Base-by-base conservation (phyloP, 257 asterid genomes). In the Lycium barbarum region DNA sequence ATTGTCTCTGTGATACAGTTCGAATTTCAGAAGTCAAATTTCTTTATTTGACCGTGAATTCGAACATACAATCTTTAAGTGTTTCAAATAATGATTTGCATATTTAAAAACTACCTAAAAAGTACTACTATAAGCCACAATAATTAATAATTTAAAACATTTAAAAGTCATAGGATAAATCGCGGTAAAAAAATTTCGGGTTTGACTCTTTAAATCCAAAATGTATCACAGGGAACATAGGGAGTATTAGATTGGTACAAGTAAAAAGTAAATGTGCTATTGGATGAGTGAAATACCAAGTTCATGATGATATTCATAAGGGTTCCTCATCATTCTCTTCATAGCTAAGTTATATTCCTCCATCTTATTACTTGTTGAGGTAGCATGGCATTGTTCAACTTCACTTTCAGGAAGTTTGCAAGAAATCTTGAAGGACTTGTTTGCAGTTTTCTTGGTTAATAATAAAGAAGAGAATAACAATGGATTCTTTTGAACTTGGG, bases 291-390 rank as follows among this genome's bases (percentile, higher is more conserved):
- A 9, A 62, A 62, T 73, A 94, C 99, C 98, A 45, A 95, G 95
- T 88, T 94, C 99, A 80, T 94, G 99, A 85, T 95, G 98, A 86
- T 95, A 95, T 76, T 93, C 98, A 71, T 89, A 95, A 9, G 99
- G 99, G 87, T 95, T 95, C 88, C 98, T 94, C 99, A 94, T 95
- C 94, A 95, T 91, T 51, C 87, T 90, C 92, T 90, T 94, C 99
- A 95, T 95, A 53, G 96, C 94, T 20, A 66, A 81, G 89, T 95
- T 94, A 80, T 94, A 95, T 10, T 92, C 98, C 15, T 94, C 99
- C 91, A 92, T 90, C 84, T 88, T 89, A 84, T 45, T 88, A 63
- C 78, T 88, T 13, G 45, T 4, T 26, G 90, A 53, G 68, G 66
- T 88, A 12, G 83, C 79, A 70, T 33, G 72, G 20, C 35, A 80